Evolutionary conservation across 1,284 basidiomycete species (phyloP).

Genomic region (Ustilago cynodontis): DNA sequence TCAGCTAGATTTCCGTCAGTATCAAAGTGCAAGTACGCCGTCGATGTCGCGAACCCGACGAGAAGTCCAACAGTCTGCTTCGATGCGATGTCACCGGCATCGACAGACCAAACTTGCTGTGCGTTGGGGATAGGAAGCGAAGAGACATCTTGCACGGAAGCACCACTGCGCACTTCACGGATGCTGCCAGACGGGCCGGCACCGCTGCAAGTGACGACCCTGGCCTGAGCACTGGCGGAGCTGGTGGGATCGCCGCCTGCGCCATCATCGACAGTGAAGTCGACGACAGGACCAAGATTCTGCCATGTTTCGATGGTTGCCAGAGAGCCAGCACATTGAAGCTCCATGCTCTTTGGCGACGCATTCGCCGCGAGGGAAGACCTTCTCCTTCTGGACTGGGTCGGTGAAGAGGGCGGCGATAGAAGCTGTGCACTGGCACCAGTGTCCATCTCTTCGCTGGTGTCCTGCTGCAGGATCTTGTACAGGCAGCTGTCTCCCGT

Average conservation of each 20-base stretch:
- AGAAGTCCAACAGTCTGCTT: slow-evolving; percentile 33
- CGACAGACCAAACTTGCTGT: slow-evolving; percentile 35
- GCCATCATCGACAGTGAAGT: slow-evolving; percentile 84
- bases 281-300: slow-evolving; percentile 84
- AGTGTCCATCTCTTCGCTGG: slow-evolving; percentile 2
- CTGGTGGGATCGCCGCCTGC: slow-evolving; percentile 71
- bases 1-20: slow-evolving; percentile 34
- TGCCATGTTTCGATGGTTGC: slow-evolving; percentile 47
- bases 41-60: slow-evolving; percentile 32
- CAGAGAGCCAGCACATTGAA: slow-evolving; percentile 18
- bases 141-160: slow-evolving; percentile 79
- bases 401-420: slow-evolving; percentile 48
- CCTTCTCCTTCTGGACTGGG: slow-evolving; percentile 26
- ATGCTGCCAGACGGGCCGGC: slow-evolving; percentile 83
- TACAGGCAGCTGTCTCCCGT: slow-evolving; percentile 59
- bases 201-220: slow-evolving; percentile 90
- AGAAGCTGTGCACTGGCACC: slow-evolving; percentile 22
- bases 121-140: slow-evolving; percentile 32
- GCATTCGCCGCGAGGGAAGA: slow-evolving; percentile 16
- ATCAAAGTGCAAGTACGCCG: slow-evolving; percentile 33
- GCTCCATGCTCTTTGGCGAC: slow-evolving; percentile 10
- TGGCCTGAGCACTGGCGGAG: slow-evolving; percentile 73
- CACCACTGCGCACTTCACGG: slow-evolving; percentile 85
- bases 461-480: slow-evolving; percentile 30
- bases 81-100: slow-evolving; percentile 12